Base-by-base conservation (phyloP, 2,329 filamentous ascomycete species). In the Paecilomyces sp. region DNA sequence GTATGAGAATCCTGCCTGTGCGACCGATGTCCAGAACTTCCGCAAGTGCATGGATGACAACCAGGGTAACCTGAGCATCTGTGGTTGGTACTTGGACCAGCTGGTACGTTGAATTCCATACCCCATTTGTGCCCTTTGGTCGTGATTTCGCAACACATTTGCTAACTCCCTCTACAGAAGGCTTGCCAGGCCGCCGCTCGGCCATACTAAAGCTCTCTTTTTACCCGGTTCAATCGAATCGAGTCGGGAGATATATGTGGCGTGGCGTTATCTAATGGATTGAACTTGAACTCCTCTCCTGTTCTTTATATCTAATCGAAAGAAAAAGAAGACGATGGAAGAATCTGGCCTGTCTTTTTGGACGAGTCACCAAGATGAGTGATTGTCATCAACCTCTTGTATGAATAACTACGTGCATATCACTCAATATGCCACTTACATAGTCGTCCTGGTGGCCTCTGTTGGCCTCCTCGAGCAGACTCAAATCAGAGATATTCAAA, bases 71-170 rank as follows among this genome's bases (percentile, higher is more conserved):
- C 87, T 99, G 88, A 88, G 89, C 74, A 95, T 97, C 74, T 99
- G 94, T 81, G 89, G 90, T 67, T 99, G 93, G 92, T 99, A 99
- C 77, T 81, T 99, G 70, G 94, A 99, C 77, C 93, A 99, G 85
- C 83, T 99, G 77, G 78, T 80, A 76, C 58, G 74, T 71, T 56
- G 28, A 57, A 31, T 33, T 9, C 54, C 22, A 18, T 57, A 6
- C 18, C 41, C 18, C 3, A 11, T 55, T 12, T 57, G 22, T 41
- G 8, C 41, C 53, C 58, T 57, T 47, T 22, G 12, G 12, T 53
- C 12, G 51, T 2, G 24, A 22, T 7, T 53, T 52, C 25, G 30
- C 55, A 51, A 51, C 51, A 53, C 9, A 55, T 55, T 47, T 66
- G 61, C 69, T 77, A 71, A 76, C 59, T 36, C 33, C 13, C 55